Evolutionary conservation across 805 yeast genomes (phyloP).

Genomic region (Gaillardinia entomophila): DNA sequence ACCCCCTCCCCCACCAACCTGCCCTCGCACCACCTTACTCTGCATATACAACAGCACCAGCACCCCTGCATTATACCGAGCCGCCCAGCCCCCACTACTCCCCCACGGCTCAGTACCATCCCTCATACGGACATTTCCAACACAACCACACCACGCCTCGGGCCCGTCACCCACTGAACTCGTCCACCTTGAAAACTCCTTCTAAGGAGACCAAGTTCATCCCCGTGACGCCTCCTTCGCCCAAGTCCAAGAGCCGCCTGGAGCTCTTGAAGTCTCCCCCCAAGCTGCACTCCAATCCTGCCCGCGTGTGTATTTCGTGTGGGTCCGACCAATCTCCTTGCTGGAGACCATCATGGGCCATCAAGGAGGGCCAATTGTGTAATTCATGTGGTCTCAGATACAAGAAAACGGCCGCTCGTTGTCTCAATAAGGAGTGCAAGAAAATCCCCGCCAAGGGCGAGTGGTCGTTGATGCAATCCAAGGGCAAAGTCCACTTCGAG

Average conservation of each 20-base stretch:
- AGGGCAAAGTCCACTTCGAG: conserved; percentile 45
- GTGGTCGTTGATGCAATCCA: conserved; percentile 79
- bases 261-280: conserved; percentile 32
- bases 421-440: conserved; percentile 68
- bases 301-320: conserved; percentile 81
- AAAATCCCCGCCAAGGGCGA: conserved; percentile 96
- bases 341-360: conserved; percentile 98
- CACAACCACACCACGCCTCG: background rate
- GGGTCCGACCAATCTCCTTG: conserved; percentile 90
- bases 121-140: background rate
- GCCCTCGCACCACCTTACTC: background rate
- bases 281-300: conserved; percentile 14
- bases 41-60: conserved; percentile 1
- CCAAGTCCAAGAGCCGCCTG: conserved; percentile 21
- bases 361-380: conserved; percentile 88
- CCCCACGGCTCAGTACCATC: background rate
- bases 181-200: background rate
- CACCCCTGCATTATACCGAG: background rate
- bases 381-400: conserved; percentile 94
- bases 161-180: background rate
- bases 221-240: conserved; percentile 38
- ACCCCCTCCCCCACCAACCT: background rate
- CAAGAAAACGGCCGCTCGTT: conserved; percentile 90
- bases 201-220: conserved; percentile 19
- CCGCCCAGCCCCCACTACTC: background rate